Percentiles rank a stretch among this genome's conserved stretches.
Evolutionary conservation across 805 yeast genomes (phyloP).

Genomic region (Yarrowia yakushimensis): DNA sequence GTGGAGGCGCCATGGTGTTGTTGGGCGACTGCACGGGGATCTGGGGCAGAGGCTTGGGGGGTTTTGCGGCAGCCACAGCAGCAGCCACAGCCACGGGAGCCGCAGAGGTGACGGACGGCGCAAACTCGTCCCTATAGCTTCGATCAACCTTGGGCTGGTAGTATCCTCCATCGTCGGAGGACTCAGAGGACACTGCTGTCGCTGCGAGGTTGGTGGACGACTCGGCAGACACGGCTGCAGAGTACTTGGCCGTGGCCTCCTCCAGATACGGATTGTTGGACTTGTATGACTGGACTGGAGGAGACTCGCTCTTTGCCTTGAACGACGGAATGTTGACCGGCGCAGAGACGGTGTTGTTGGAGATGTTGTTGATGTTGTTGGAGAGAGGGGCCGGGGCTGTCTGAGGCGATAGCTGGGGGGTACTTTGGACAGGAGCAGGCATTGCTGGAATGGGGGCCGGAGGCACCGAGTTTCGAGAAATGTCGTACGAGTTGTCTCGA

Average conservation of each 20-base stretch:
- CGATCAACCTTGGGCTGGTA: slow-evolving; percentile 1
- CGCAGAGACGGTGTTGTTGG: neutral
- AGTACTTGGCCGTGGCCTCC: slow-evolving; percentile 7
- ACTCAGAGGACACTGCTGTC: neutral
- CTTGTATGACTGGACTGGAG: slow-evolving; percentile 25
- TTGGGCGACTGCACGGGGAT: neutral
- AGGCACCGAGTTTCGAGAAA: slow-evolving; percentile 16
- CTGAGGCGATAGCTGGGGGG: slow-evolving; percentile 1
- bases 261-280: slow-evolving; percentile 25
- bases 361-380: neutral
- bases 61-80: neutral
- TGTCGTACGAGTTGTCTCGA: slow-evolving; percentile 7
- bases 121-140: neutral
- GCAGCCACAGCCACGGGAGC: neutral
- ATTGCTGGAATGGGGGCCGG: neutral
- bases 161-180: slow-evolving; percentile 14
- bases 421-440: neutral
- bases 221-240: neutral
- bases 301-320: slow-evolving; percentile 24
- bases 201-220: neutral
- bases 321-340: slow-evolving; percentile 10
- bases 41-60: slow-evolving; percentile 8
- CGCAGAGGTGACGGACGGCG: neutral
- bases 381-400: neutral
- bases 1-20: slow-evolving; percentile 14